A percentile compares a stretch with the other conserved stretches of the same genome.
These are phyloP conservation scores for Prillingera fragicola DNA, from an alignment of 1,284 basidiomycete species.

Conservation along the genomic window DNA sequence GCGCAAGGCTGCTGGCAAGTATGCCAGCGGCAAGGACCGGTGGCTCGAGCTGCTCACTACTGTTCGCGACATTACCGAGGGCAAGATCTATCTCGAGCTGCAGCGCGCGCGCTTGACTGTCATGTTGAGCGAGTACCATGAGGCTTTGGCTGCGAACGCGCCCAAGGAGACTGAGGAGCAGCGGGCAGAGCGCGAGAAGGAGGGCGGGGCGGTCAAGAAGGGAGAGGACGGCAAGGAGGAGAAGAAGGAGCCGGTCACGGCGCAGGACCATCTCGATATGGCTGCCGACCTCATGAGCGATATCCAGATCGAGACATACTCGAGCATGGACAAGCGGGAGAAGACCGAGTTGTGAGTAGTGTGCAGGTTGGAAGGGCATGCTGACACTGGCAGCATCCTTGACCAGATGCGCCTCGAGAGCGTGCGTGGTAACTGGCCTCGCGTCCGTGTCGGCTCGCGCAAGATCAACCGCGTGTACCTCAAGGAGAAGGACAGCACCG, in stretches of 20 bases:
- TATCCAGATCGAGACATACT: conserved; percentile 97
- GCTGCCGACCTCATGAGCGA: conserved; percentile 89
- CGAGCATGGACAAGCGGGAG: conserved; percentile 93
- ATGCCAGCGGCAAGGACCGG: conserved; percentile 56
- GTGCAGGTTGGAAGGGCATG: neutral
- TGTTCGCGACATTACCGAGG: conserved; percentile 85
- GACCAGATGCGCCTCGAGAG: conserved; percentile 96
- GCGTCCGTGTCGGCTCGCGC: conserved; percentile 81
- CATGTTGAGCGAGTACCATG: conserved; percentile 74
- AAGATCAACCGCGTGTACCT: conserved; percentile 94
- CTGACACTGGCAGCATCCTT: conserved; percentile 55
- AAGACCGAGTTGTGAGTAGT: conserved; percentile 81
- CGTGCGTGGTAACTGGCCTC: conserved; percentile 71
- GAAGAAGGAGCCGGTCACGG: conserved; percentile 46
- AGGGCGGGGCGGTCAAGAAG: neutral
- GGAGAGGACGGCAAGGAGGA: conserved; percentile 37
- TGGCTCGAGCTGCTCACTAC: conserved; percentile 88
- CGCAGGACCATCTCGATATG: conserved; percentile 60
- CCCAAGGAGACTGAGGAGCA: conserved; percentile 19
- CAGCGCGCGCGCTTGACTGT: conserved; percentile 90
- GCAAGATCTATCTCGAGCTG: conserved; percentile 98
- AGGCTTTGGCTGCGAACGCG: conserved; percentile 54
- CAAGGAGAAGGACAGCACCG: conserved; percentile 81
- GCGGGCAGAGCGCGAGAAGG: conserved; percentile 2
- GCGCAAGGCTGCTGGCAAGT: conserved; percentile 42